A percentile compares a stretch with the other conserved stretches of the same genome.
Conservation (phyloP, 768 basidiomycete genomes). For the Macrolepiota fuliginosa region DNA sequence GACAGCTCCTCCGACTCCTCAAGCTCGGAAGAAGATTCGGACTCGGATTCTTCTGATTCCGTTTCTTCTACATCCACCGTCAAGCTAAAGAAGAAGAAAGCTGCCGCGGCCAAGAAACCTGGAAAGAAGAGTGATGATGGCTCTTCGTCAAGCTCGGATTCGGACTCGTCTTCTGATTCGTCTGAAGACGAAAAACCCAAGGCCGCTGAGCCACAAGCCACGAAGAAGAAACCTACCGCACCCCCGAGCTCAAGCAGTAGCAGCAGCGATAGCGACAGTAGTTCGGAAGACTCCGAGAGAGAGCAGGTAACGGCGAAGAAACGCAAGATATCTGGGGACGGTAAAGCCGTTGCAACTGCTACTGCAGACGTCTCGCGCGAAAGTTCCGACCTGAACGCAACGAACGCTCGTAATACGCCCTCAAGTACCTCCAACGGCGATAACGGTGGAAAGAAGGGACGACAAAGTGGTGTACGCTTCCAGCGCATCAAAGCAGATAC, state of each 20-base stretch:
- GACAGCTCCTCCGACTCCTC: constrained; percentile 23
- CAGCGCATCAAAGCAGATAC: constrained; percentile 71
- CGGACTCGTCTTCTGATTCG: constrained; percentile 17
- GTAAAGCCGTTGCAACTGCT: constrained; percentile 46
- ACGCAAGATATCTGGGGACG: constrained; percentile 51
- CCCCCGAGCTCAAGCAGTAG: constrained; percentile 5
- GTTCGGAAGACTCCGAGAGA: constrained; percentile 16
- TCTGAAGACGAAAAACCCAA: constrained; percentile 11
- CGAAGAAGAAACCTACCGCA: constrained; percentile 8
- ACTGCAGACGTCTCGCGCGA: constrained; percentile 24
- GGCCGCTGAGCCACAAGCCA: constrained; percentile 13
- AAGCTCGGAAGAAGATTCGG: constrained; percentile 22
- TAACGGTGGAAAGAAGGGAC: constrained; percentile 29
- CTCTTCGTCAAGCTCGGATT: constrained; percentile 28
- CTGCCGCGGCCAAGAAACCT: neutral
- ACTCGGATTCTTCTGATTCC: constrained; percentile 16
- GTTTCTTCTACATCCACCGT: constrained; percentile 5
- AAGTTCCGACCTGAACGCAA: constrained; percentile 14
- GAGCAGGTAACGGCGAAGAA: constrained; percentile 52
- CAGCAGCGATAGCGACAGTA: constrained; percentile 1
- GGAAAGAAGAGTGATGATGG: constrained; percentile 7
- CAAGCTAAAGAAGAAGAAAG: neutral
- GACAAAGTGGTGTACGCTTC: constrained; percentile 66
- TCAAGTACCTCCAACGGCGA: constrained; percentile 8
- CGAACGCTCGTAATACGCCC: constrained; percentile 11